Evolutionary conservation across 305 asterid genomes (phyloP).

Genomic region (Andrographis paniculata): DNA sequence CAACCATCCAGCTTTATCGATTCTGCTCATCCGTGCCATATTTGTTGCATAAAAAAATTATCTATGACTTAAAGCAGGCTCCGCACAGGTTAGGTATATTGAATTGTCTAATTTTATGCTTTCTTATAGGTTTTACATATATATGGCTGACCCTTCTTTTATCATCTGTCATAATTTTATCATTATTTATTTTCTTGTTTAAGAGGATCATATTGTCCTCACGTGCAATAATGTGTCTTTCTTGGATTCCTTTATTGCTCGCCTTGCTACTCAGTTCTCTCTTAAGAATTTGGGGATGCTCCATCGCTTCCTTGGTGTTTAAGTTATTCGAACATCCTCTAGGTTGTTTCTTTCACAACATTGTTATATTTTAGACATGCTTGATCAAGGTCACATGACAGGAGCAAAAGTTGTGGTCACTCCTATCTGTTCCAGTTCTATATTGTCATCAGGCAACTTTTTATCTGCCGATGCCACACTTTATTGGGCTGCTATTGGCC

Average conservation of each 20-base stretch:
- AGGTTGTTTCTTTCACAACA: background rate
- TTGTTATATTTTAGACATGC: background rate
- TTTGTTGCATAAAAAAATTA: background rate
- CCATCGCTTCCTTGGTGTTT: background rate
- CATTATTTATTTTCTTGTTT: background rate
- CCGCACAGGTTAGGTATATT: background rate
- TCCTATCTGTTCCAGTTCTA: background rate
- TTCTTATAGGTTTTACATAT: background rate
- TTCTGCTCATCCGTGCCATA: background rate
- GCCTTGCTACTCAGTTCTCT: constrained; percentile 2
- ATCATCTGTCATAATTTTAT: background rate
- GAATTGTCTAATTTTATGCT: background rate
- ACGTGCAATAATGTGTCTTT: background rate
- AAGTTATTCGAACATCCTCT: background rate
- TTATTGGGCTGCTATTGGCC: background rate
- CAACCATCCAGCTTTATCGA: constrained; percentile 1
- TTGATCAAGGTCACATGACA: background rate
- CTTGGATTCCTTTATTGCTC: background rate
- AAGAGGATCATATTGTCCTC: constrained; percentile 4
- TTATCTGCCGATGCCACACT: background rate
- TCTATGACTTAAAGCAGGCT: background rate
- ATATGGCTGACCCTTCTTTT: constrained; percentile 1
- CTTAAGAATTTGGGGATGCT: constrained; percentile 5
- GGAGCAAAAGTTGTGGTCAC: background rate
- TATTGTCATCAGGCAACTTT: background rate